A percentile compares a stretch with the other conserved stretches of the same genome.
Conservation (phyloP, 495 filamentous ascomycete species). For the Penicillium paradoxum region DNA sequence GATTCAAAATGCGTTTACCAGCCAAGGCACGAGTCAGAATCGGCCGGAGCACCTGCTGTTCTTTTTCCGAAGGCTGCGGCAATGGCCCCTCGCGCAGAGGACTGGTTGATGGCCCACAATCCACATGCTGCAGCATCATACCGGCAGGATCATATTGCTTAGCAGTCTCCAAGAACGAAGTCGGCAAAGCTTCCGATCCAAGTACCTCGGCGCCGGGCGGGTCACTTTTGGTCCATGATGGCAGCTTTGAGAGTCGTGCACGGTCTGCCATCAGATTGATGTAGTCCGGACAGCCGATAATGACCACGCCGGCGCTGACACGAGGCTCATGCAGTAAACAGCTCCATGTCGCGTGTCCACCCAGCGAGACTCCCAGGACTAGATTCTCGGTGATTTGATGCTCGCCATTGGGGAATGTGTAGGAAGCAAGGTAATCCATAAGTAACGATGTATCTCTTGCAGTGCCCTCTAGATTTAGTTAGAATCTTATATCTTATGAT, state of each 20-base stretch:
- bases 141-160: conserved; percentile 64
- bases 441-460: conserved; percentile 65
- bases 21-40: conserved; percentile 47
- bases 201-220: conserved; percentile 61
- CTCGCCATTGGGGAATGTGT: conserved; percentile 56
- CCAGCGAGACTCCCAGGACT: conserved; percentile 76
- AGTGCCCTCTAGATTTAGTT: conserved; percentile 53
- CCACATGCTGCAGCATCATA: conserved; percentile 53
- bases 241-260: conserved; percentile 64
- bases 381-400: conserved; percentile 62
- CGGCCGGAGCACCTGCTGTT: conserved; percentile 37
- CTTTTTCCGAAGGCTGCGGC: conserved; percentile 42
- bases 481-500: not conserved
- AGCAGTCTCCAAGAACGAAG: conserved; percentile 56
- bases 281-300: conserved; percentile 91
- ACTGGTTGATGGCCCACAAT: conserved; percentile 22
- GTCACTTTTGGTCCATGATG: conserved; percentile 50
- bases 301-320: conserved; percentile 65
- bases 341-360: conserved; percentile 87
- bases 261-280: conserved; percentile 72
- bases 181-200: conserved; percentile 71
- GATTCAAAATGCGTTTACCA: conserved; percentile 71
- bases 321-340: conserved; percentile 71
- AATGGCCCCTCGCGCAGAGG: conserved; percentile 34
- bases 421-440: conserved; percentile 70